Evolutionary conservation across 768 basidiomycete genomes (phyloP).

Genomic region (Dentipellis fragilis): DNA sequence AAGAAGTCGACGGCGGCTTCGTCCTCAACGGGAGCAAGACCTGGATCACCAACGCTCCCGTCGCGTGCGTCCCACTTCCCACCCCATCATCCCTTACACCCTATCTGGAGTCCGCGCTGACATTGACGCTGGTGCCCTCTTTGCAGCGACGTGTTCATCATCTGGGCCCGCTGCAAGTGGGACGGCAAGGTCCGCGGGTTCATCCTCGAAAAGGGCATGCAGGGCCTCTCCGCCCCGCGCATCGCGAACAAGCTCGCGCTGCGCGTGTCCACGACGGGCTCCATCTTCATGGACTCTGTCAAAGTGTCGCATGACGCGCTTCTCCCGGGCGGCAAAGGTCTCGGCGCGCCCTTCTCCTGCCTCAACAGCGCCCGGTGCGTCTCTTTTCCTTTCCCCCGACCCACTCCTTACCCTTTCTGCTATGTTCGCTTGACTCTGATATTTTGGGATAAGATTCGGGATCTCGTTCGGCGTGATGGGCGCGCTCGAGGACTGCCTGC

Average conservation of each 20-base stretch:
- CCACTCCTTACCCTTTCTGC: no score
- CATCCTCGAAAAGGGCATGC: conserved; percentile 77
- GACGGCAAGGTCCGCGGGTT: conserved; percentile 87
- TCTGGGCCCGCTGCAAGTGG: conserved; percentile 96
- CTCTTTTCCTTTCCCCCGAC: neutral
- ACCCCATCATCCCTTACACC: neutral
- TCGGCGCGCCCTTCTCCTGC: conserved; percentile 85
- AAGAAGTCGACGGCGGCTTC: conserved; percentile 78
- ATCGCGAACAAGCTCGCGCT: conserved; percentile 94
- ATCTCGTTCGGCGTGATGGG: conserved; percentile 97
- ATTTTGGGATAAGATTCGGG: conserved; percentile 58
- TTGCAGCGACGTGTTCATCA: conserved; percentile 72
- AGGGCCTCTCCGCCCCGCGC: conserved; percentile 73
- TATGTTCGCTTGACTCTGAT: neutral
- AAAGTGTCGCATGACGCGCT: conserved; percentile 63
- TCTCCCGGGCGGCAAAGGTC: conserved; percentile 67
- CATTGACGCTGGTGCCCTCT: no score
- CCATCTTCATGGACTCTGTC: conserved; percentile 90
- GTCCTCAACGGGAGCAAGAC: conserved; percentile 88
- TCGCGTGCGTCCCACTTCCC: conserved; percentile 42
- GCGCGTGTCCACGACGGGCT: conserved; percentile 74
- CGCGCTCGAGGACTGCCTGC: conserved; percentile 84
- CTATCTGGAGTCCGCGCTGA: no score
- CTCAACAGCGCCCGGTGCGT: conserved; percentile 74
- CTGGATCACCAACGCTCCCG: conserved; percentile 93